Evolutionary conservation across 768 basidiomycete species (phyloP), one percentile per base, ranked within the genome.

Genomic region (Mycena haematopus): DNA sequence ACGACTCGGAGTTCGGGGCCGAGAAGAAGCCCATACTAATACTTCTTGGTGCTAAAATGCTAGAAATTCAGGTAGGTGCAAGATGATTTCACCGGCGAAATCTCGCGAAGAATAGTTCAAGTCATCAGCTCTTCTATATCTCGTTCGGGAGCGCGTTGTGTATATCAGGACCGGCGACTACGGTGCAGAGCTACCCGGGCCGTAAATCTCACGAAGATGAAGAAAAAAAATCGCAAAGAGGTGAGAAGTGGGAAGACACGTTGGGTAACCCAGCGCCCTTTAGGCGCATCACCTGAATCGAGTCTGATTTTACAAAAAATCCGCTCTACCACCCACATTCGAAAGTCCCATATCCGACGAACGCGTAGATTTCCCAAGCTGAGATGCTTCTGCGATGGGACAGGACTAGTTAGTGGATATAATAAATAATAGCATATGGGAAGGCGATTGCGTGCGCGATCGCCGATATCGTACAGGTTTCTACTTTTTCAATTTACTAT

Each of bases 361-460:
- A 15, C 3, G 13, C 27, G 21, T 52, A n/a, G 33, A 52, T 52
- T 52, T 52, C 21, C 19, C 50, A 22, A 29, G 50, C 50, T 17
- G 31, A 6, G 50, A 52, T 52, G 33, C 31, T 31, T 52, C 50
- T 17, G 14, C 50, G 50, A 52, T 52, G 6, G 50, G 50, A 52
- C 22, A 27, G 29, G 29, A 4, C 9, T 31, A 9, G 29, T n/a
- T n/a, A n/a, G n/a, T n/a, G 4, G 21, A 35, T 52, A n/a, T n/a
- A 42, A 36, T 36, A 17, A 36, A 50, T 6, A 27, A 22, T 14
- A 14, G 15, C 6, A 7, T 21, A 21, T n/a, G 42, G 44, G n/a
- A 21, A 50, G 6, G 49, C 17, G 27, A 29, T 29, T 27, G 6
- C 19, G 29, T 2, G 49, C 29, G 49, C 15, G 29, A 29, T 42